Base-by-base conservation (phyloP, 208 protist genomes). In the Leptomonas seymouri region DNA sequence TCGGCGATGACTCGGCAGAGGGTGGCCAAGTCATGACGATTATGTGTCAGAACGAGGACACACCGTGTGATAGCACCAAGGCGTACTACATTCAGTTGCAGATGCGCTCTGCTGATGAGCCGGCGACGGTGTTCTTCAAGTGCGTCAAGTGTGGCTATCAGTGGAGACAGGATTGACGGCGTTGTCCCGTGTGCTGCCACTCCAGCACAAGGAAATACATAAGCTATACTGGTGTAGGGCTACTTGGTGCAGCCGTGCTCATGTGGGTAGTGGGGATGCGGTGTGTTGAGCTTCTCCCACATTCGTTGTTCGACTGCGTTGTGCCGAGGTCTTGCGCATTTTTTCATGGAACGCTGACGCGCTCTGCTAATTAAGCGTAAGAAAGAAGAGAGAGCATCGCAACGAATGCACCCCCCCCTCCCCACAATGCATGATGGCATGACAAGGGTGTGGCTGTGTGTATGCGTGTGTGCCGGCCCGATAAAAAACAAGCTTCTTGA, bases 61-160 rank as follows among this genome's bases (percentile, higher is more conserved):
- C 64, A 28, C 42, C 53, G 49, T 99, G 98, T 71, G 79, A 80
- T 21, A 77, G 97, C 53, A 63, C 76, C 16, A 78, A 87, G 60
- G 97, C 97, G 11, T 98, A 90, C 68, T 99, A 94, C 74, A 87
- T 98, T 50, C 97, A 99, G 67, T 84, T 99, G 59, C 98, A 99
- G 80, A 99, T 98, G 71, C 90, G 98, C 31, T 98, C 93, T 16
- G 98, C 98, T 9, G 98, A 99, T 89, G 98, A 99, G 84, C 98
- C 98, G 23, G 93, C 97, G 53, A 99, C 98, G 21, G 97, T 92
- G 5, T 99, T 99, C 78, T 99, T 97, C 71, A 94, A 89, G 67
- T 99, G 98, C 75, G 76, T 90, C n/a, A 87, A 97, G 65, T 99
- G 98, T 70, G 87, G 87, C 44, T 84, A 92, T 71, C 82, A 96